Base-by-base conservation (phyloP, 176 grass and related monocot genomes). In the Saccharum spontaneum region DNA sequence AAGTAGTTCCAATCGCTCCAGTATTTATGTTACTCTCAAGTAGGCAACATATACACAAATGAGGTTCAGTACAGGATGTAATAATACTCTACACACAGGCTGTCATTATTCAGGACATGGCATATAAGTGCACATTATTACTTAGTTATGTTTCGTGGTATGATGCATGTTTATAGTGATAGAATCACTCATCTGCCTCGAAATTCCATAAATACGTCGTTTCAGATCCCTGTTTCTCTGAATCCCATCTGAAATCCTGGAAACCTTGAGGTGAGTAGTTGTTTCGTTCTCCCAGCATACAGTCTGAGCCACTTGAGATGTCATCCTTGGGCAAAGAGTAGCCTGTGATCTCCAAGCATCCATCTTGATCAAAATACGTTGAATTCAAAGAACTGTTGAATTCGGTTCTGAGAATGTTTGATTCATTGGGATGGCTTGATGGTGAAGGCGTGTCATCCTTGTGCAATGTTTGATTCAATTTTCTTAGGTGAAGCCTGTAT, bases 301-400 rank as follows among this genome's bases (percentile, higher is more conserved):
- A 82, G 6, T 90, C 62, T 4, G 79, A 90, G 8, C 88, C 60
- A 80, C 78, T 82, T 52, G 84, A 90, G 14, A 85, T 43, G 23
- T 78, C 78, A 24, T 85, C 88, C 41, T 49, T 65, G 41, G 69
- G 78, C 43, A 73, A 69, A 50, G 74, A 82, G 70, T 86, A 86
- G 16, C 78, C 63, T 11, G 68, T 83, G 63, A 82, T 86, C 57
- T 82, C 83, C 78, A 86, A 79, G 52, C 78, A 66, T 54, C 49
- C 80, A 49, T 86, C 73, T 83, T 90, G 69, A 78, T 83, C 62
- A 15, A 64, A 50, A 44, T 68, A 72, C 44, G 48, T 2, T n/a
- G 69, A 62, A 74, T 18, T 20, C 1, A 69, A 33, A 48, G 63
- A 17, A 48, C 26, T 23, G n/a, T 78, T 33, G 34, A 82, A 18